Evolutionary conservation across 257 asterid genomes (phyloP), one percentile per base, ranked within the genome.

Genomic region (Plantago ovata): DNA sequence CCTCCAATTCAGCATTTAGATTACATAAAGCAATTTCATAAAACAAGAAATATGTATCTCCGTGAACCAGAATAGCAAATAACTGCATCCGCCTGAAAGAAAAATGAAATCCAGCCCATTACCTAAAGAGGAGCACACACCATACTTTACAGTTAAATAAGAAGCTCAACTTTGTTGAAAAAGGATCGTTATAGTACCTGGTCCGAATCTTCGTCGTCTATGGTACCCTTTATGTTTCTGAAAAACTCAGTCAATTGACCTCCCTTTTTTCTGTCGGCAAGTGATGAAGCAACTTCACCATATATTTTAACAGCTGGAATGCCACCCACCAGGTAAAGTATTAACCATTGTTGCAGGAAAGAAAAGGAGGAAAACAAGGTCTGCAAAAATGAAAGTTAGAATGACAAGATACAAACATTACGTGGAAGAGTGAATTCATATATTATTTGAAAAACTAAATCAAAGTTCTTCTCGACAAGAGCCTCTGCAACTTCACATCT

Each of bases 401-500:
- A 57, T 54, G 46, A 72, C 64, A 48, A 39, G 58, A 52, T 58
- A 58, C 11, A 70, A 60, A 39, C 12, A 23, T 64, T 81, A 86
- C 95, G 94, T 69, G 95, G 96, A 73, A 92, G 98, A 77, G 43
- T 84, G 80, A 92, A 88, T 75, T 82, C 84, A 72, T 82, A 83
- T 54, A 92, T 84, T 68, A 92, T 73, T 77, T 73, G 95, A 79
- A 92, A 92, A 54, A 95, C 96, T 76, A 92, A 77, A 76, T 84
- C 98, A 60, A 92, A 92, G 60, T 79, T 85, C 65, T 83, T 88
- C 79, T 88, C 96, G 63, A 81, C 94, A 69, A 92, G 95, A 69
- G 95, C 76, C 72, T 92, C 98, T 39, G 96, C 98, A 68, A 92
- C 81, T 83, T 80, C 82, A 77, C 96, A 88, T 81, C 98, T 85